Evolutionary conservation across 164 flowering plant species (phyloP), one percentile per base, ranked within the genome.

Genomic region (Amborella trichopoda): DNA sequence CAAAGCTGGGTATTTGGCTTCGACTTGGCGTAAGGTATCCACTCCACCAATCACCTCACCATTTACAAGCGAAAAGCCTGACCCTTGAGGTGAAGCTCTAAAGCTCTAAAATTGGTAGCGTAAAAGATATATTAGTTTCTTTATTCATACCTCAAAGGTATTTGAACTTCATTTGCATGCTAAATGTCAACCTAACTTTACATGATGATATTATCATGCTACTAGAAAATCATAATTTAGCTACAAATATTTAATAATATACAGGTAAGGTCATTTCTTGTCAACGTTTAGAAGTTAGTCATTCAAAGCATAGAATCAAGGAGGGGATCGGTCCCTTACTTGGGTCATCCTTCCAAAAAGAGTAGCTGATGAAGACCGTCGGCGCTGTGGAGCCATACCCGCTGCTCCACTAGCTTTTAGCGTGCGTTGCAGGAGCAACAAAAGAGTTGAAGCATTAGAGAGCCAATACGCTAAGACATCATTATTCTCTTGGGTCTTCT

Each of bases 1-100:
- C 65, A 93, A 66, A 55, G 99, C 99, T 26, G 99, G 99, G 53
- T 93, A 93, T 58, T 88, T 93, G 59, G 99, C 99, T 76, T 93
- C 96, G 61, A 85, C 95, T 76, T 85, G 95, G 48, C 81, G 71
- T 57, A 82, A 61, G 24, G 74, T 50, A 30, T 88, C 96, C 23
- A 68, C 69, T 72, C 94, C 89, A 42, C 91, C 80, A 58, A 52
- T 55, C 55, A 69, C 46, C 36, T 72, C 76, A 51, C 82, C 85
- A 68, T 80, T 75, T 40, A 68, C 62, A 23, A 81, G 68, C 46
- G 94, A 72, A 55, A 93, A 71, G 61, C 76, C 83, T 40, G 77
- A 84, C 38, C 96, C 95, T 63, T 72, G 95, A 49, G 99, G 99
- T 42, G 76, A 24, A 54, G 94, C 99, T 17, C 95, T 83, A 59